Base-by-base conservation (phyloP, 192 early-diverging fungal genomes). In the Coemansia sp. region DNA sequence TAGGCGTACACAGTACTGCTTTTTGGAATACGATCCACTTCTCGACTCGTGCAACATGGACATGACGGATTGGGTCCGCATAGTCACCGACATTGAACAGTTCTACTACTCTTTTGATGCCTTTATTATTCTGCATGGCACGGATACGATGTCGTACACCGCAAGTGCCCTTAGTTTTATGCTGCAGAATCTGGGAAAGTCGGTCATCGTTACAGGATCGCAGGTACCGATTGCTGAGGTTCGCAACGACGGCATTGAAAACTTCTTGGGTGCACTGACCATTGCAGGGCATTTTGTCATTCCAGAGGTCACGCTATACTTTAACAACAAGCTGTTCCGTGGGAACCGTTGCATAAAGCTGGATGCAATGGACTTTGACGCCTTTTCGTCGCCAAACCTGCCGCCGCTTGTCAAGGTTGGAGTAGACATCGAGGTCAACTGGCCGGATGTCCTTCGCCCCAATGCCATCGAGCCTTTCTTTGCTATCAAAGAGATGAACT, bases 201-300 rank as follows among this genome's bases (percentile, higher is more conserved):
- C 96, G 16, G 95, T 99, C 38, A 98, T 99, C 68, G 76, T 99
- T 62, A 99, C 94, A 5, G 98, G 98, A 10, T 97, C 95, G 17
- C 98, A 99, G 78, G 94, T 99, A 7, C 98, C 98, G 0, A 85
- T 99, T 46, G 93, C 96, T 16, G 98, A 99, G 76, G 90, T 99
- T 39, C 88, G 98, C 51, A 99, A 96, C 80, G 98, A 99, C 76
- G 98, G 95, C 0, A 89, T 97, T 11, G 98, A 99, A 60, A 99
- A 99, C 76, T 85, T 99, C 19, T 76, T 99, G 3, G 95, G 95
- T 1, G 95, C 96, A 5, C 84, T 99, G 32, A 99, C 95, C 2
- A 97, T 99, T 67, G 98, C 98, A 12, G 95, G 98, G 0, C 96
- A 98, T 67, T 98, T 94, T 89, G 92, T 95, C 37, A 97, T 98